Evolutionary conservation across 2,329 filamentous ascomycete genomes (phyloP).

Genomic region (Calonectria hongkongensis): DNA sequence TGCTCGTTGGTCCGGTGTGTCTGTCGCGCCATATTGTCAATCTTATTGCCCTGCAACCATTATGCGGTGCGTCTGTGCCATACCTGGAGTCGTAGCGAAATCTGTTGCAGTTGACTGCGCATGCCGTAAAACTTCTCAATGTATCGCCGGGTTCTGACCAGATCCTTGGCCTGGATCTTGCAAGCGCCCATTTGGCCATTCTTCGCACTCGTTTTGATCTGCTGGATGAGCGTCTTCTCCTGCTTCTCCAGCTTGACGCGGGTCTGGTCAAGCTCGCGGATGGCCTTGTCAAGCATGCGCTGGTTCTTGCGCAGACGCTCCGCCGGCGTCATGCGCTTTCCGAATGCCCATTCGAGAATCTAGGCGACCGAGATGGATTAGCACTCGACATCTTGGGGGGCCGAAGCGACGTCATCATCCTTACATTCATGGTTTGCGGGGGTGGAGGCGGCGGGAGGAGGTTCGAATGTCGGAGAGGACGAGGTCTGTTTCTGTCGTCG

Average conservation of each 20-base stretch:
- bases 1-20: slow-evolving; percentile 99
- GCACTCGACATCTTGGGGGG: slow-evolving; percentile 44
- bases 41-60: background rate
- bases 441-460: slow-evolving; percentile 33
- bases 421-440: slow-evolving; percentile 56
- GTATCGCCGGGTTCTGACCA: slow-evolving; percentile 94
- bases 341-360: slow-evolving; percentile 99
- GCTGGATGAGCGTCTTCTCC: slow-evolving; percentile 95
- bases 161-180: slow-evolving; percentile 98
- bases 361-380: slow-evolving; percentile 61
- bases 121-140: slow-evolving; percentile 99
- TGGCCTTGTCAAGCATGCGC: slow-evolving; percentile 96
- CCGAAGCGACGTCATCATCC: slow-evolving; percentile 47
- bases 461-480: slow-evolving; percentile 11
- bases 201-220: slow-evolving; percentile 99
- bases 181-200: slow-evolving; percentile 99
- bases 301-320: slow-evolving; percentile 95
- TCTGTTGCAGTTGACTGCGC: slow-evolving; percentile 97
- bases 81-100: slow-evolving; percentile 95
- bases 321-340: slow-evolving; percentile 98
- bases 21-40: slow-evolving; percentile 65
- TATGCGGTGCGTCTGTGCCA: background rate
- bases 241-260: slow-evolving; percentile 97
- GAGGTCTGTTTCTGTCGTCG: slow-evolving; percentile 6
- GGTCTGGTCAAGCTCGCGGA: slow-evolving; percentile 96